These are phyloP conservation scores for Sporisorium graminicola DNA, from an alignment of 1,284 basidiomycete species.

Conservation along the genomic window DNA sequence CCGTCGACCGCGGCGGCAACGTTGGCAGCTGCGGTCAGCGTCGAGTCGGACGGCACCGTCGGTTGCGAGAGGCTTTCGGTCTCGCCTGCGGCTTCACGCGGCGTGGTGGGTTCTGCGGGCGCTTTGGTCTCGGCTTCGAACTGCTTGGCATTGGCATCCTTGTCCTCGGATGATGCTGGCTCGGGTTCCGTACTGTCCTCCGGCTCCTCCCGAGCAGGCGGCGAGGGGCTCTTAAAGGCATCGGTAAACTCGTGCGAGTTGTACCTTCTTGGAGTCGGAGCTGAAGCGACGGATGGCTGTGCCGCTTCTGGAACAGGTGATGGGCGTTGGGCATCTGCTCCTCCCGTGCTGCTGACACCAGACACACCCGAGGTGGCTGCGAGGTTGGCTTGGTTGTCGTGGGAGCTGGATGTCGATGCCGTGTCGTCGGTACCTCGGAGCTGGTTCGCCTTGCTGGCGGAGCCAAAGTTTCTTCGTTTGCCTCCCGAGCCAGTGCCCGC, in stretches of 20 bases:
- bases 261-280: conserved; percentile 44
- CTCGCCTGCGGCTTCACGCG: conserved; percentile 20
- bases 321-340: conserved; percentile 15
- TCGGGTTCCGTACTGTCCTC: conserved; percentile 9
- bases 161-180: background rate
- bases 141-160: conserved; percentile 35
- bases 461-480: conserved; percentile 58
- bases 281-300: conserved; percentile 16
- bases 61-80: conserved; percentile 41
- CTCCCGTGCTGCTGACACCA: conserved; percentile 15
- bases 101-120: conserved; percentile 42
- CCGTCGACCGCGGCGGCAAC: conserved; percentile 12
- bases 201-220: conserved; percentile 33
- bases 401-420: background rate
- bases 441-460: conserved; percentile 32
- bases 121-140: conserved; percentile 43
- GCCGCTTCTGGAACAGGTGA: conserved; percentile 27
- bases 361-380: conserved; percentile 22
- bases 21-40: conserved; percentile 22
- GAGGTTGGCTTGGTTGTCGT: conserved; percentile 2
- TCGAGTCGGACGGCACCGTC: conserved; percentile 41
- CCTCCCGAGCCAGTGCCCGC: conserved; percentile 61
- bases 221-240: conserved; percentile 45
- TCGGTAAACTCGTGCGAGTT: conserved; percentile 49
- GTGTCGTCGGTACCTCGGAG: conserved; percentile 15